Evolutionary conservation across 768 basidiomycete species (phyloP).

Genomic region (Mycena indigotica): DNA sequence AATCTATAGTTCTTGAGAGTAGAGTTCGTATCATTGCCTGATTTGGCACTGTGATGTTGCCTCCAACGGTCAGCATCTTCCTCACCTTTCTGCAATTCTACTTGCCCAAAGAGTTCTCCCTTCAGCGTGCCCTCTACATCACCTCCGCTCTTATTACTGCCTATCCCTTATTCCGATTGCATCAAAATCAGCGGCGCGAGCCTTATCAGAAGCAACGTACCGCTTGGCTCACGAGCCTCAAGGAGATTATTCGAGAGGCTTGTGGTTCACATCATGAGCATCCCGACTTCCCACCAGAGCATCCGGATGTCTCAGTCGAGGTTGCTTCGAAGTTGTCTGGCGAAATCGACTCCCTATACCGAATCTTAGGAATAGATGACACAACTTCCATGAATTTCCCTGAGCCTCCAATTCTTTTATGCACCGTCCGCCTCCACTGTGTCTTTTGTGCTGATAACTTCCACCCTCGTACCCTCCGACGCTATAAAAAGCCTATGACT

Average conservation of each 20-base stretch:
- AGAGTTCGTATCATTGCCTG: no score
- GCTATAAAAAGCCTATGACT: background rate
- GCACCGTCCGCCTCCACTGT: background rate
- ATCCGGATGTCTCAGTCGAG: background rate
- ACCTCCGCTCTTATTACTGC: slow-evolving; percentile 7
- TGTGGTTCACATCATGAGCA: slow-evolving; percentile 7
- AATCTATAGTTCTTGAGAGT: no score
- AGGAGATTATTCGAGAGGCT: background rate
- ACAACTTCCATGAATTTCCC: background rate
- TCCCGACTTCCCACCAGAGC: slow-evolving; percentile 3
- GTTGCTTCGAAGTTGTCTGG: background rate
- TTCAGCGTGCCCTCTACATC: slow-evolving; percentile 14
- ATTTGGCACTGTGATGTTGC: slow-evolving; percentile 6
- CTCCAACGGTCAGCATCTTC: slow-evolving; percentile 7
- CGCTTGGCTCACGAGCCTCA: slow-evolving; percentile 15
- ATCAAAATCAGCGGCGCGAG: slow-evolving; percentile 8
- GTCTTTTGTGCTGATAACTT: background rate
- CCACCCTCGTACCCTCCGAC: background rate
- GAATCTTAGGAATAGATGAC: background rate
- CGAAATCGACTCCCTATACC: background rate
- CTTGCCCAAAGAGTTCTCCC: background rate
- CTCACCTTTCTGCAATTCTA: slow-evolving; percentile 14
- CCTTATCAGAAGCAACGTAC: slow-evolving; percentile 15
- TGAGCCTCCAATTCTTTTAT: background rate
- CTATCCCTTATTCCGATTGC: slow-evolving; percentile 15